A percentile compares a stretch with the other conserved stretches of the same genome.
Evolutionary conservation across 2,329 filamentous ascomycete genomes (phyloP).

Genomic region (Zymoseptoria brevis): DNA sequence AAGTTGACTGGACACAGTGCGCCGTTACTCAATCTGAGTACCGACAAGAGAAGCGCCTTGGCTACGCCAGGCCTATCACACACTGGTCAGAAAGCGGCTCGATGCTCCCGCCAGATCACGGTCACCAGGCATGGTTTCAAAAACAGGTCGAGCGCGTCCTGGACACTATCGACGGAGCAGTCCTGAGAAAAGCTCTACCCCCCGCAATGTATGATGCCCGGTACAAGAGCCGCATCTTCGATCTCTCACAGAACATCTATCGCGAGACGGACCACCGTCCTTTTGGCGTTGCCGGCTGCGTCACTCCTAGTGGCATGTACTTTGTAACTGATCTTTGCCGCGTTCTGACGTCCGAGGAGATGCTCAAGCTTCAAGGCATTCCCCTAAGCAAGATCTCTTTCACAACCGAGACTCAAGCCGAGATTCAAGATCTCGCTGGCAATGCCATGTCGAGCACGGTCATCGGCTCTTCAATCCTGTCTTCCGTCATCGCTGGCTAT

Average conservation of each 20-base stretch:
- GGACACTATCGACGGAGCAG: slow-evolving; percentile 57
- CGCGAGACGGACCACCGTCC: slow-evolving; percentile 42
- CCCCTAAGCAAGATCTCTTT: slow-evolving; percentile 55
- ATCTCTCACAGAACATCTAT: slow-evolving; percentile 68
- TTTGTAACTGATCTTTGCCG: slow-evolving; percentile 55
- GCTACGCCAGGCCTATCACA: slow-evolving; percentile 50
- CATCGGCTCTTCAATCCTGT: slow-evolving; percentile 55
- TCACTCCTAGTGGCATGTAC: slow-evolving; percentile 58
- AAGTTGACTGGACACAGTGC: slow-evolving; percentile 50
- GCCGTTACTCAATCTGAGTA: slow-evolving; percentile 52
- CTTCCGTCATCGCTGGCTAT: slow-evolving; percentile 46
- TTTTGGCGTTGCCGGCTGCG: slow-evolving; percentile 56
- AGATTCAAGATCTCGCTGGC: slow-evolving; percentile 64
- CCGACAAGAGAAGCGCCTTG: slow-evolving; percentile 45
- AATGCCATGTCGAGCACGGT: slow-evolving; percentile 75
- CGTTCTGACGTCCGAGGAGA: slow-evolving; percentile 54
- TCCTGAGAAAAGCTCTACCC: slow-evolving; percentile 40
- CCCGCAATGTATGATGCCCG: slow-evolving; percentile 47
- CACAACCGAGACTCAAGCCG: slow-evolving; percentile 48
- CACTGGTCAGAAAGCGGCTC: slow-evolving; percentile 50
- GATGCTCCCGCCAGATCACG: slow-evolving; percentile 48
- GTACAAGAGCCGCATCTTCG: slow-evolving; percentile 50
- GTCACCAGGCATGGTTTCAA: slow-evolving; percentile 44
- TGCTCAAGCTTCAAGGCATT: slow-evolving; percentile 60
- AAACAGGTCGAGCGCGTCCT: slow-evolving; percentile 52